A percentile compares a stretch with the other conserved stretches of the same genome.
These are phyloP conservation scores for Umbelopsis ramanniana DNA, from an alignment of 192 early-diverging fungal species.

Conservation along the genomic window DNA sequence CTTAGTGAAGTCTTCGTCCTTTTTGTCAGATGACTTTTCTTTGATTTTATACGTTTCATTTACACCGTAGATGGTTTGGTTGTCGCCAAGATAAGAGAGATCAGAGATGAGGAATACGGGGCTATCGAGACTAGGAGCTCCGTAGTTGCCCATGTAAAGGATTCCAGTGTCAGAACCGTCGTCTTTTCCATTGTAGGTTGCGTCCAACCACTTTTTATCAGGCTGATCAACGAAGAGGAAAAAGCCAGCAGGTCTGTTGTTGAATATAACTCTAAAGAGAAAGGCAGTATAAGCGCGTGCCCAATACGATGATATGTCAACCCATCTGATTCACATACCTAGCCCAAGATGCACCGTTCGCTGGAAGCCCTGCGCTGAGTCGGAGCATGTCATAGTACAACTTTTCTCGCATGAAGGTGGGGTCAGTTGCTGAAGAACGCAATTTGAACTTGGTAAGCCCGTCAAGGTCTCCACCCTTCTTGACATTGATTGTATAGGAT, in stretches of 20 bases:
- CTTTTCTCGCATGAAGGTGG: slow-evolving; percentile 31
- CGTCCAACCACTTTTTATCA: slow-evolving; percentile 23
- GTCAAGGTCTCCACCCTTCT: slow-evolving; percentile 4
- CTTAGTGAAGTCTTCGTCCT: slow-evolving; percentile 14
- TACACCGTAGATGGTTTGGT: background rate
- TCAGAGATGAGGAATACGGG: slow-evolving; percentile 4
- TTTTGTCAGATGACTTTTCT: slow-evolving; percentile 1
- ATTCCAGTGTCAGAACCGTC: background rate
- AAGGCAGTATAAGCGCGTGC: background rate
- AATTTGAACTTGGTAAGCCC: slow-evolving; percentile 26
- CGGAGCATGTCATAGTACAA: slow-evolving; percentile 23
- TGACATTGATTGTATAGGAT: slow-evolving; percentile 29
- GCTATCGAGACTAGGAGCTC: background rate
- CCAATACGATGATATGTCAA: too few relatives aligned
- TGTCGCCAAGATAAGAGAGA: slow-evolving; percentile 2
- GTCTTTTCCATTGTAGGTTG: slow-evolving; percentile 16
- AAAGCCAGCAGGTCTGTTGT: slow-evolving; percentile 20
- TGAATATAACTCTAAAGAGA: slow-evolving; percentile 15
- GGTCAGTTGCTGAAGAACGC: slow-evolving; percentile 13
- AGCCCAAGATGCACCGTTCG: background rate
- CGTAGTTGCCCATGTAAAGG: slow-evolving; percentile 19
- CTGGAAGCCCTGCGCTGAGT: slow-evolving; percentile 12
- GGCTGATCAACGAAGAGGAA: slow-evolving; percentile 26
- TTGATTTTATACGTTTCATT: slow-evolving; percentile 17
- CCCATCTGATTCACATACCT: background rate